Conservation (phyloP, 257 asterid genomes). For the Nicotiana knightiana region DNA sequence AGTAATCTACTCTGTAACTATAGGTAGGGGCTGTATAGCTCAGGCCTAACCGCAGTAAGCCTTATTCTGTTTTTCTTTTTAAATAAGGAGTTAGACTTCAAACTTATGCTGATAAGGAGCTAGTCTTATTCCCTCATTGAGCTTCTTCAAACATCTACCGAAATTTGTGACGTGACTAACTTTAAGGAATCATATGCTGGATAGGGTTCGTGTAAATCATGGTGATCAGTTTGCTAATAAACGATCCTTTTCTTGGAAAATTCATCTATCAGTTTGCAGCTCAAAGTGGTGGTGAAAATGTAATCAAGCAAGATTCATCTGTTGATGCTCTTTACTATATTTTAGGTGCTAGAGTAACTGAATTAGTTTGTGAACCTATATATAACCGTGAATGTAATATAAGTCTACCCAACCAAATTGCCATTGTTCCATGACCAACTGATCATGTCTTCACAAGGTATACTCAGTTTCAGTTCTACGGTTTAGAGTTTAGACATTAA, state of each 20-base stretch:
- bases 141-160: background rate
- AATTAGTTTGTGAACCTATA: background rate
- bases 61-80: background rate
- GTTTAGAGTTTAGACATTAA: background rate
- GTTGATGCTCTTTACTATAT: background rate
- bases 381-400: background rate
- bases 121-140: background rate
- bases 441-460: background rate
- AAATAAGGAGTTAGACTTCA: background rate
- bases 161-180: background rate
- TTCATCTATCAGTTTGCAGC: background rate
- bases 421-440: background rate
- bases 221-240: background rate
- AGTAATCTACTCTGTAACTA: background rate
- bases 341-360: background rate
- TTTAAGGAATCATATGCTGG: background rate
- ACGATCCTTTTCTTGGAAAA: background rate
- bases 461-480: background rate
- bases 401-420: background rate
- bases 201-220: background rate
- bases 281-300: background rate
- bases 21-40: background rate
- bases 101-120: background rate
- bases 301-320: background rate
- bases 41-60: background rate